Evolutionary conservation across 2,329 filamentous ascomycete genomes (phyloP).

Genomic region (Xylogone sp.): DNA sequence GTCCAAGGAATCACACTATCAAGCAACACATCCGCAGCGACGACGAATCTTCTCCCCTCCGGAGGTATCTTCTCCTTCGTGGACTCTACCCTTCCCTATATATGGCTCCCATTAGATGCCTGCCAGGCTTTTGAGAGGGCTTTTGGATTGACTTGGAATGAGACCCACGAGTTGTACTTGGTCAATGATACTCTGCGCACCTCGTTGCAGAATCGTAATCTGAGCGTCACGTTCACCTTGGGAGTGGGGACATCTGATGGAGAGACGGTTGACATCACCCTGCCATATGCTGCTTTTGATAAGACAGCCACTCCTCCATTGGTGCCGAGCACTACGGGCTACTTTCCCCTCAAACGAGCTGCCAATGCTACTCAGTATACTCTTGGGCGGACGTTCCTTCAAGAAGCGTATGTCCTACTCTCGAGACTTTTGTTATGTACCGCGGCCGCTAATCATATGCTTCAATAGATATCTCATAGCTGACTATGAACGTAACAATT

Average conservation of each 20-base stretch:
- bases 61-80: conserved; percentile 26
- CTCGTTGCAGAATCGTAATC: conserved; percentile 21
- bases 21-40: conserved; percentile 8
- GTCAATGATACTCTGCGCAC: conserved; percentile 25
- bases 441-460: too few species aligned
- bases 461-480: conserved; percentile 26
- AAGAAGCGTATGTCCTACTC: conserved; percentile 28
- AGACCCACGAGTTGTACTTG: conserved; percentile 31
- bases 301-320: conserved; percentile 30
- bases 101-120: conserved; percentile 33
- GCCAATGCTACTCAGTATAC: conserved; percentile 29
- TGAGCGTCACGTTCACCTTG: conserved; percentile 33
- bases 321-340: conserved; percentile 21
- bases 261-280: conserved; percentile 26
- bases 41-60: conserved; percentile 13
- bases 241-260: conserved; percentile 24
- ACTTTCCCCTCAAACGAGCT: conserved; percentile 36
- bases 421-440: background rate
- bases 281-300: conserved; percentile 37
- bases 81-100: conserved; percentile 35
- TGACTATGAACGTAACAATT: conserved; percentile 32
- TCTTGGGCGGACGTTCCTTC: conserved; percentile 36
- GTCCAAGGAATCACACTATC: conserved; percentile 32
- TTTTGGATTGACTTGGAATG: conserved; percentile 32
- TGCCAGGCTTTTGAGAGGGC: conserved; percentile 33